A percentile compares a stretch with the other conserved stretches of the same genome.
phyloP scores from a whole-genome alignment of 2,329 filamentous ascomycete genomes.

The Epichloe bromicola region DNA sequence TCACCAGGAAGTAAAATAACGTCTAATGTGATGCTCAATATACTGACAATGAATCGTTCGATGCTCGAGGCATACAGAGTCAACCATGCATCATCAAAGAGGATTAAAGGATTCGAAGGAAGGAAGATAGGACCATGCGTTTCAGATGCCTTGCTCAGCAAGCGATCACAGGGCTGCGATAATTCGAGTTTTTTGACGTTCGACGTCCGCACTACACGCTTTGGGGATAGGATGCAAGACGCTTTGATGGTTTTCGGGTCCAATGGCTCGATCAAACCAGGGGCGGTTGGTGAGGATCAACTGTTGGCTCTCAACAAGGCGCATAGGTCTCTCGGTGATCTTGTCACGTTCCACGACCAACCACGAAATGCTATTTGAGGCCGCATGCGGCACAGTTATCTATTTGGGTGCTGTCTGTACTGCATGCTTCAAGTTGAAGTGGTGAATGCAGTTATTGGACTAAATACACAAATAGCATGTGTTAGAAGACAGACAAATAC shows the following conservation, averaged over 20 bases:
- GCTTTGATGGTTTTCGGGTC: constrained; percentile 5
- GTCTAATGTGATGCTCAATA: not conserved
- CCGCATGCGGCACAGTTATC: constrained; percentile 9
- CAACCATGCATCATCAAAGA: constrained; percentile 3
- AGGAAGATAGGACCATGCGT: constrained; percentile 1
- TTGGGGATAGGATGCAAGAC: constrained; percentile 1
- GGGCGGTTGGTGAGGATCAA: constrained; percentile 6
- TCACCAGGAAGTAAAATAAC: not conserved
- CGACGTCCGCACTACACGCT: constrained; percentile 2
- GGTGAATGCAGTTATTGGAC: not conserved
- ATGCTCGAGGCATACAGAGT: not conserved
- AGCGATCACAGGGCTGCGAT: constrained; percentile 1
- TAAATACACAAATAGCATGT: constrained; percentile 6
- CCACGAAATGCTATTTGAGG: constrained; percentile 8
- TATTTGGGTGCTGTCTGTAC: not conserved
- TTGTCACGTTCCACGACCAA: constrained; percentile 5
- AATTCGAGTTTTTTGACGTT: not conserved
- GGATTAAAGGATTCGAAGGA: not conserved
- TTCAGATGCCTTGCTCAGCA: constrained; percentile 5
- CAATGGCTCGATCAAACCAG: constrained; percentile 7
- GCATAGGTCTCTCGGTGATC: constrained; percentile 7
- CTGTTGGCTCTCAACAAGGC: constrained; percentile 6
- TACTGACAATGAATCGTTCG: not conserved
- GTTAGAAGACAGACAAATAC: constrained; percentile 1
- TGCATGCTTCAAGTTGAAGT: not conserved